Percentiles rank a stretch among this genome's conserved stretches.
Evolutionary conservation across 106 monocot genomes (phyloP).

Genomic region (Dioscorea dumetorum): DNA sequence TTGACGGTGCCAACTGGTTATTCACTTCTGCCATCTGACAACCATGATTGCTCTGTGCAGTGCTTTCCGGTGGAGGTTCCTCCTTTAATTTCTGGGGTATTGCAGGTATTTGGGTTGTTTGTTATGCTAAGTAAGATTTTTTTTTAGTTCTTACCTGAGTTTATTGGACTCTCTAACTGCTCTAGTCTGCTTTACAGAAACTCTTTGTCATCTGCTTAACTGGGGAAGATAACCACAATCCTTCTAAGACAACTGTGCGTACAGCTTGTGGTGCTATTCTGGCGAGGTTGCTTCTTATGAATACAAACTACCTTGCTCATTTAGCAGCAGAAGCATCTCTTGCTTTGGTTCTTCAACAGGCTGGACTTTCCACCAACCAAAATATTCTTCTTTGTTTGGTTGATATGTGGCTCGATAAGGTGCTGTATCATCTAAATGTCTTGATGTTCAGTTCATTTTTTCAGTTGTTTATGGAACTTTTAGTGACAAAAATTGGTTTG

Average conservation of each 20-base stretch:
- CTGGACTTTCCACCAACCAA: slow-evolving; percentile 58
- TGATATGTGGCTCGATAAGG: slow-evolving; percentile 93
- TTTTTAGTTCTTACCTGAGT: not conserved
- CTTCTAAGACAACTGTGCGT: slow-evolving; percentile 61
- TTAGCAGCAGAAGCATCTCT: slow-evolving; percentile 73
- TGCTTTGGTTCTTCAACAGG: slow-evolving; percentile 49
- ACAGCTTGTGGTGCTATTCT: slow-evolving; percentile 70
- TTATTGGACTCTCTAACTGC: not conserved
- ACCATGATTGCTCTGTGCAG: slow-evolving; percentile 31
- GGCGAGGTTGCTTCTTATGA: slow-evolving; percentile 85
- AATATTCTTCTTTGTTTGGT: slow-evolving; percentile 81
- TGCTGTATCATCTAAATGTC: slow-evolving; percentile 8
- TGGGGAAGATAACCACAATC: slow-evolving; percentile 63
- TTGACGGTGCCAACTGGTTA: too few relatives aligned
- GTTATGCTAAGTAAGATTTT: not conserved
- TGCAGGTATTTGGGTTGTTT: slow-evolving; percentile 61
- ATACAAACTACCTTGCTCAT: slow-evolving; percentile 78
- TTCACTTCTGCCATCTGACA: too few relatives aligned
- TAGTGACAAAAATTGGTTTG: too few relatives aligned
- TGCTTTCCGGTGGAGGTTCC: slow-evolving; percentile 83
- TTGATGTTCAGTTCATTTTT: too few relatives aligned
- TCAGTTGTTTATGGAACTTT: too few relatives aligned
- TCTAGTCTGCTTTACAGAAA: slow-evolving; percentile 47
- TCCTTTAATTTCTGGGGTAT: slow-evolving; percentile 58
- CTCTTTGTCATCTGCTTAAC: slow-evolving; percentile 64